Base-by-base conservation (phyloP, 805 yeast genomes). In the Saccharomycopsis malanga region DNA sequence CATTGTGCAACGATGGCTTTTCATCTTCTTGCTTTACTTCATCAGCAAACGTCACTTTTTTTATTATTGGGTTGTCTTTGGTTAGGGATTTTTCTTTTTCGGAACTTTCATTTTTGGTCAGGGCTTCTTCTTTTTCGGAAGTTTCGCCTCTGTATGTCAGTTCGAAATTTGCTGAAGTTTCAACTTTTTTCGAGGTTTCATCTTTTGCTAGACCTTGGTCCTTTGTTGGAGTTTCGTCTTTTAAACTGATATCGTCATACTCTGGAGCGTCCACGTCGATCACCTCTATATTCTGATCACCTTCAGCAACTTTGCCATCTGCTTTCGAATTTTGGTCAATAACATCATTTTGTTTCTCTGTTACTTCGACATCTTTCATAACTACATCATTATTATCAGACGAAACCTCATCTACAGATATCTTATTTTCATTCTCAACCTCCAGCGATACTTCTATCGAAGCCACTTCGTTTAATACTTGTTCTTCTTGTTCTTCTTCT, bases 341-440 rank as follows among this genome's bases (percentile, higher is more conserved):
- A n/a, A 23, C 22, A 25, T 39, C 30, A 7, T 23, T 15, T 21
- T 39, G 27, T 6, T 5, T 15, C 12, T 17, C 41, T 4, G 18
- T 24, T 4, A 20, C 9, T 34, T n/a, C n/a, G n/a, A n/a, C n/a
- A n/a, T 45, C 53, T 10, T 46, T 53, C 23, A 46, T 61, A 7
- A 57, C 63, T 2, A 56, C 53, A 20, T 56, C 59, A 4, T 53
- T 34, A 7, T 7, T 34, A n/a, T n/a, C n/a, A n/a, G n/a, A n/a
- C n/a, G n/a, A n/a, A n/a, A n/a, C n/a, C n/a, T n/a, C n/a, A n/a
- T n/a, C n/a, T n/a, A n/a, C n/a, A n/a, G n/a, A n/a, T n/a, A n/a
- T n/a, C n/a, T n/a, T n/a, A n/a, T n/a, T n/a, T n/a, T n/a, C n/a
- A n/a, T n/a, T n/a, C n/a, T n/a, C n/a, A n/a, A n/a, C n/a, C n/a